These are phyloP conservation scores for Penicillium dipodomyicola DNA, from an alignment of 495 filamentous ascomycete species.

Conservation along the genomic window DNA sequence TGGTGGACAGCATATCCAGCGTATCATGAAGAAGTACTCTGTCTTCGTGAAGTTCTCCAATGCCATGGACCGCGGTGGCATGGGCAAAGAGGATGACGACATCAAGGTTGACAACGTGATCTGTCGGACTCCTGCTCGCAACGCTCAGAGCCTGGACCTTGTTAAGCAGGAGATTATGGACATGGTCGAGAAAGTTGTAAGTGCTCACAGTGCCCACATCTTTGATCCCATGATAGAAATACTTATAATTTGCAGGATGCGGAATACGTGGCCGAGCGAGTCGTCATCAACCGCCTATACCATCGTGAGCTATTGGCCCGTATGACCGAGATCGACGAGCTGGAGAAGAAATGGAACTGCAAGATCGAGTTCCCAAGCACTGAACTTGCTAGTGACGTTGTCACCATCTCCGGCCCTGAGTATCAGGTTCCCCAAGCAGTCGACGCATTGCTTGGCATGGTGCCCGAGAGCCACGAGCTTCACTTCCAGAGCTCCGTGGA, in stretches of 20 bases:
- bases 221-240: background rate
- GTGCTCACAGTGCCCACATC: conserved; percentile 21
- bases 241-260: conserved; percentile 63
- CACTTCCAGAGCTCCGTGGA: conserved; percentile 70
- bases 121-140: conserved; percentile 93
- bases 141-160: conserved; percentile 91
- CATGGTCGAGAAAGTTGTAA: conserved; percentile 93
- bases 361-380: conserved; percentile 97
- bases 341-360: conserved; percentile 99
- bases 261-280: conserved; percentile 89
- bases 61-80: conserved; percentile 95
- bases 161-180: conserved; percentile 99
- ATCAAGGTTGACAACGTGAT: conserved; percentile 99
- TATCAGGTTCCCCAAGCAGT: conserved; percentile 96
- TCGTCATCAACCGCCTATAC: conserved; percentile 90
- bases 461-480: conserved; percentile 92
- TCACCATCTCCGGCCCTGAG: conserved; percentile 91
- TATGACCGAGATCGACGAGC: conserved; percentile 82
- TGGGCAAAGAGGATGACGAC: conserved; percentile 93
- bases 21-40: conserved; percentile 99
- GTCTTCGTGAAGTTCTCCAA: conserved; percentile 99
- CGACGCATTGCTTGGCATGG: conserved; percentile 94
- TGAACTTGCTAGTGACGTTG: conserved; percentile 92
- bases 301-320: conserved; percentile 89
- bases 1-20: conserved; percentile 96